These are phyloP conservation scores for Diaporthe sp. DNA, from an alignment of 2,329 filamentous ascomycete genomes.

Conservation along the genomic window DNA sequence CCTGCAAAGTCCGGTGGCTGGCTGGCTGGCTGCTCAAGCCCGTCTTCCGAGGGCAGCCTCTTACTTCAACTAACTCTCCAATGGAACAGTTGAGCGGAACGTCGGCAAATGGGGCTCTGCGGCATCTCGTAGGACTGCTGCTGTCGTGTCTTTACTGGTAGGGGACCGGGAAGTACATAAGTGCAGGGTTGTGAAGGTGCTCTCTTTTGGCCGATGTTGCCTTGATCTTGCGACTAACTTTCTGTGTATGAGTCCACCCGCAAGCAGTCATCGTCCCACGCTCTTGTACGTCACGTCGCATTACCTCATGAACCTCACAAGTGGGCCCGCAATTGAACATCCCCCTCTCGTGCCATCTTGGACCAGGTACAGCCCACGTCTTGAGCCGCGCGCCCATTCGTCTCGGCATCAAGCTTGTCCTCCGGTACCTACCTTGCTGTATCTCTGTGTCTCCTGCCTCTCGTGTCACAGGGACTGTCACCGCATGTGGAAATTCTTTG, in stretches of 20 bases:
- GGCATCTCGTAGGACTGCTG: neutral
- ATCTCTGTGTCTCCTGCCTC: neutral
- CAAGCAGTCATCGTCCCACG: neutral
- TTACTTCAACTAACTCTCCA: neutral
- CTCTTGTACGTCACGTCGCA: neutral
- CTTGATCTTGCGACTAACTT: neutral
- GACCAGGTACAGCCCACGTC: neutral
- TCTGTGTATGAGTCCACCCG: neutral
- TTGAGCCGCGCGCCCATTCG: neutral
- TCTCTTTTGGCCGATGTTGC: neutral
- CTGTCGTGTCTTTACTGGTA: neutral
- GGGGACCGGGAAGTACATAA: neutral
- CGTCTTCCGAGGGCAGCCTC: neutral
- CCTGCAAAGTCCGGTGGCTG: slow-evolving; percentile 19
- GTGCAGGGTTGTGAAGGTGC: neutral
- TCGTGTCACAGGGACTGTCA: neutral
- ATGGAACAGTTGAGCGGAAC: neutral
- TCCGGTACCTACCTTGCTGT: neutral
- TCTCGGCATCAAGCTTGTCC: neutral
- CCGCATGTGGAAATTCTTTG: neutral
- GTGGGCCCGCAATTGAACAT: neutral
- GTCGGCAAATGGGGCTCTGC: neutral
- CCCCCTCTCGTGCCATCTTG: neutral
- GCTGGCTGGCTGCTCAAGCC: slow-evolving; percentile 11
- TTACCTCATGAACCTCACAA: neutral